Conservation (phyloP, 1,139 yeast genomes). For the Martiniozyma asiatica region DNA sequence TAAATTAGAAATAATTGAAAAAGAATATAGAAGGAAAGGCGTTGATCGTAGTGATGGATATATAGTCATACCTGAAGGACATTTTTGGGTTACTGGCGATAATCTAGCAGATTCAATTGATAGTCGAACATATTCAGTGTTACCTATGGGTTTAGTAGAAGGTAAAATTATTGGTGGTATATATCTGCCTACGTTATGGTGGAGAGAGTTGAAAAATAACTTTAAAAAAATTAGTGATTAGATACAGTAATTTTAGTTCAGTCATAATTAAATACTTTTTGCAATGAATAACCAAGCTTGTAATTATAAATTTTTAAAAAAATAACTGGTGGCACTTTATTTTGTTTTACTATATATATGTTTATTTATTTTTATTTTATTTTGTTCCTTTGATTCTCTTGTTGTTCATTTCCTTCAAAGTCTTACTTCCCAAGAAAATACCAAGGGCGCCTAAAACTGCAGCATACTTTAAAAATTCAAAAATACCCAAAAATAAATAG, state of each 20-base stretch:
- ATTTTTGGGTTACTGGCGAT: constrained; percentile 96
- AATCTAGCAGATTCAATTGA: constrained; percentile 83
- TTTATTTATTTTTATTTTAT: too few species aligned
- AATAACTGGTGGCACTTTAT: too few species aligned
- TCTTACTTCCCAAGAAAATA: constrained; percentile 56
- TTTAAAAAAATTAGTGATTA: not conserved
- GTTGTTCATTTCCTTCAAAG: too few species aligned
- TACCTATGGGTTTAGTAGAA: constrained; percentile 78
- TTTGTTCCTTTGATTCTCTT: too few species aligned
- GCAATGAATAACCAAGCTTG: not conserved
- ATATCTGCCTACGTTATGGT: constrained; percentile 15
- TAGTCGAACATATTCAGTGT: constrained; percentile 74
- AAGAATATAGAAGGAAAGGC: constrained; percentile 11
- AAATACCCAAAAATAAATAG: constrained; percentile 61
- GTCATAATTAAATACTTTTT: not conserved
- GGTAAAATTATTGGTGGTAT: constrained; percentile 52
- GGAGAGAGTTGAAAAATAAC: too few species aligned
- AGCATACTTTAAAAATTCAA: constrained; percentile 48
- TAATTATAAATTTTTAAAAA: too few species aligned
- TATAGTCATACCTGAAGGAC: constrained; percentile 73
- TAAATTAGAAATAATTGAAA: constrained; percentile 4
- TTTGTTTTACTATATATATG: too few species aligned
- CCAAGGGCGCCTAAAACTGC: constrained; percentile 44
- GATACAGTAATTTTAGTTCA: not conserved
- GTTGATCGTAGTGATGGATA: constrained; percentile 31